Evolutionary conservation across 306 rosid genomes (phyloP).

Genomic region (Purshia tridentata): DNA sequence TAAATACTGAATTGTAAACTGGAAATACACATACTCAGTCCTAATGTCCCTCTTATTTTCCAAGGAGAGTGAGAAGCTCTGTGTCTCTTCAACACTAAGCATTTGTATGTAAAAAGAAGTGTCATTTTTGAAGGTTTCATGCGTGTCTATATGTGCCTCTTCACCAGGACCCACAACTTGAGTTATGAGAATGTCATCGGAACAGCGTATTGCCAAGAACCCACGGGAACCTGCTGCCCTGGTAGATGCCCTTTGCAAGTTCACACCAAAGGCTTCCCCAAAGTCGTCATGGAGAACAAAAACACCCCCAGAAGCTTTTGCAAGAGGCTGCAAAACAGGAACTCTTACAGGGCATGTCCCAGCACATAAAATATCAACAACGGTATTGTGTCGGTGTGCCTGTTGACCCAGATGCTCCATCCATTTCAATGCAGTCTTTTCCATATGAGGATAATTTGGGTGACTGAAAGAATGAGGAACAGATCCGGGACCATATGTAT

Average conservation of each 20-base stretch:
- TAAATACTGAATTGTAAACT: conserved; percentile 60
- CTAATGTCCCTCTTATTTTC: conserved; percentile 76
- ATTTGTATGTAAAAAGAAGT: conserved; percentile 75
- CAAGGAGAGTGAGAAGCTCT: conserved; percentile 79
- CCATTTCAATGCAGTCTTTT: conserved; percentile 87
- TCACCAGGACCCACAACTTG: conserved; percentile 96
- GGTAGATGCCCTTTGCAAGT: conserved; percentile 91
- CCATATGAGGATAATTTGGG: conserved; percentile 94
- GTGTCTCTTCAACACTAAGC: conserved; percentile 91
- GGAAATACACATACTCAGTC: conserved; percentile 60
- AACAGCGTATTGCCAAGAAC: conserved; percentile 73
- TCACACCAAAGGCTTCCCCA: conserved; percentile 99
- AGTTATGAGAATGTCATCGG: conserved; percentile 77
- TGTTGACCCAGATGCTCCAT: conserved; percentile 88
- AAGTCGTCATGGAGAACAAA: conserved; percentile 96
- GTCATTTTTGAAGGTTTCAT: conserved; percentile 73
- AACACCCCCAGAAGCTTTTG: conserved; percentile 95
- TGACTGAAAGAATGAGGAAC: conserved; percentile 87
- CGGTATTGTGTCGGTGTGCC: conserved; percentile 73
- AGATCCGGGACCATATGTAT: conserved; percentile 93
- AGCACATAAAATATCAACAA: conserved; percentile 92
- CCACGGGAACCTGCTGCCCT: conserved; percentile 95
- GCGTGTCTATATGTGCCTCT: conserved; percentile 82
- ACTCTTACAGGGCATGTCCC: conserved; percentile 98
- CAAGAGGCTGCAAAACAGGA: conserved; percentile 92